These are phyloP conservation scores for Byssochlamys sp. DNA, from an alignment of 2,329 filamentous ascomycete species.

Conservation along the genomic window DNA sequence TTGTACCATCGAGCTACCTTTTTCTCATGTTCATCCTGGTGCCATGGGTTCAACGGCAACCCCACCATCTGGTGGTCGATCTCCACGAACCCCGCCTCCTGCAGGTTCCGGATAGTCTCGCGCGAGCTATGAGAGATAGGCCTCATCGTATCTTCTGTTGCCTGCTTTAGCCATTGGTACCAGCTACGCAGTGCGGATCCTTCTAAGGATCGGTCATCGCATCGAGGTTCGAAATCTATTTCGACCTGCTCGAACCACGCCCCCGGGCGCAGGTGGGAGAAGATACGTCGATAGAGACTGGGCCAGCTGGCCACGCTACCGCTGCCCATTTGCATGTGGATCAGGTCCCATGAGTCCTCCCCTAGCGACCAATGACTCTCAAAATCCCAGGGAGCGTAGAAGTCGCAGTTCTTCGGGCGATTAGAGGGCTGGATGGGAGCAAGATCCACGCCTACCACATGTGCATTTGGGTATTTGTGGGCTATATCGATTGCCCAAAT, in stretches of 20 bases:
- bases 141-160: conserved; percentile 56
- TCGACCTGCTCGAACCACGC: conserved; percentile 80
- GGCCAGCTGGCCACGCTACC: conserved; percentile 72
- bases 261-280: conserved; percentile 65
- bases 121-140: conserved; percentile 56
- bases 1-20: conserved; percentile 77
- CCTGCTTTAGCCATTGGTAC: conserved; percentile 58
- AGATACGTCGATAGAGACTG: conserved; percentile 61
- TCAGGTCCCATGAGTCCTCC: conserved; percentile 65
- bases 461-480: conserved; percentile 52
- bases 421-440: conserved; percentile 56
- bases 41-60: conserved; percentile 68
- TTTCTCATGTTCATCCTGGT: conserved; percentile 52
- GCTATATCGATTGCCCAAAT: conserved; percentile 87
- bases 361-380: conserved; percentile 64
- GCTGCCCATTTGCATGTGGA: conserved; percentile 69
- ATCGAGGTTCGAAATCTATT: conserved; percentile 69
- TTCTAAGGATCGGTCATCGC: conserved; percentile 54
- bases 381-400: conserved; percentile 62
- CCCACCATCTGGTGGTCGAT: conserved; percentile 60
- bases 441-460: conserved; percentile 54
- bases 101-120: conserved; percentile 51
- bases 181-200: conserved; percentile 54
- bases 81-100: conserved; percentile 67
- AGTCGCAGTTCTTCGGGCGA: conserved; percentile 60